Evolutionary conservation across 2,329 filamentous ascomycete species (phyloP).

Genomic region (Epichloe gansuensis): DNA sequence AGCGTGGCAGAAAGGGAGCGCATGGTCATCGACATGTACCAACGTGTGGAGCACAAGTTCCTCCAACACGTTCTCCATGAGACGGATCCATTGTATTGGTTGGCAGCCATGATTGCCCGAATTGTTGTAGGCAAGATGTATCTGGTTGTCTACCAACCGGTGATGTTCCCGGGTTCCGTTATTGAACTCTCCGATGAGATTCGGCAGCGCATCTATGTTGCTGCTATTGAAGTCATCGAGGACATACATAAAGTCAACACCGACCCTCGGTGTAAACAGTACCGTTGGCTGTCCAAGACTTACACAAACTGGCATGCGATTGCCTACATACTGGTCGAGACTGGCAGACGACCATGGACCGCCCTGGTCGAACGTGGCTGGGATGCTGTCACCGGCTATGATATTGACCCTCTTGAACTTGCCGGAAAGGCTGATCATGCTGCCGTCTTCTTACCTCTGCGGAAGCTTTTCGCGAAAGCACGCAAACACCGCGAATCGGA

Average conservation of each 20-base stretch:
- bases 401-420: slow-evolving; percentile 29
- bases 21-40: slow-evolving; percentile 40
- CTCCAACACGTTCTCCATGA: slow-evolving; percentile 37
- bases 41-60: slow-evolving; percentile 42
- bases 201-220: slow-evolving; percentile 57
- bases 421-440: slow-evolving; percentile 33
- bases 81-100: slow-evolving; percentile 49
- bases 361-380: slow-evolving; percentile 38
- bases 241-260: slow-evolving; percentile 52
- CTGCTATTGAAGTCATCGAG: slow-evolving; percentile 64
- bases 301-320: slow-evolving; percentile 41
- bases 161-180: slow-evolving; percentile 48
- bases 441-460: slow-evolving; percentile 41
- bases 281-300: slow-evolving; percentile 37
- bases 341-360: slow-evolving; percentile 35
- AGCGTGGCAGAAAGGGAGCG: slow-evolving; percentile 25
- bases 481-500: slow-evolving; percentile 39
- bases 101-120: slow-evolving; percentile 53
- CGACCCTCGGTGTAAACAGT: slow-evolving; percentile 36
- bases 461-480: slow-evolving; percentile 41
- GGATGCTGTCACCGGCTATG: slow-evolving; percentile 30
- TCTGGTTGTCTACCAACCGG: slow-evolving; percentile 64
- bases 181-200: slow-evolving; percentile 46
- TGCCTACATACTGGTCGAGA: slow-evolving; percentile 36
- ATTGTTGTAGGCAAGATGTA: slow-evolving; percentile 70